Evolutionary conservation across 2,329 filamentous ascomycete species (phyloP).

Genomic region (Proliferodiscus dingleyae): DNA sequence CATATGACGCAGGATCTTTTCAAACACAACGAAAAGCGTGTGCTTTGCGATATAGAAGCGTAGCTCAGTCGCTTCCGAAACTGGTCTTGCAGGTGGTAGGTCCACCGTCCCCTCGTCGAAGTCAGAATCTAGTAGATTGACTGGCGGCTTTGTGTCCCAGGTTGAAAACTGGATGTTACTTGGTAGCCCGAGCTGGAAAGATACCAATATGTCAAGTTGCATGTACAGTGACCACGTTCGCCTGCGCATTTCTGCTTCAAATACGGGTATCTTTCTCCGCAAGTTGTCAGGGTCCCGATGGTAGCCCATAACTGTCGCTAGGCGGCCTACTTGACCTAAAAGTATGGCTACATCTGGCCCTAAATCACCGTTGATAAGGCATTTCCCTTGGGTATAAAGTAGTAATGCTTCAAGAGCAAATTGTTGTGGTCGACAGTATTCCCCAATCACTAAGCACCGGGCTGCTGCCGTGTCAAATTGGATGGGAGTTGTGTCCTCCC

Average conservation of each 20-base stretch:
- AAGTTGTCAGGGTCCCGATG: constrained; percentile 22
- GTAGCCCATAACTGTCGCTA: constrained; percentile 29
- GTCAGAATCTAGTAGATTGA: constrained; percentile 27
- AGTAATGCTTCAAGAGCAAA: constrained; percentile 21
- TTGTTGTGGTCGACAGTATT: constrained; percentile 22
- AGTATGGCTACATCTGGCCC: constrained; percentile 24
- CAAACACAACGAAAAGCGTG: constrained; percentile 26
- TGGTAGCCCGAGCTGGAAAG: constrained; percentile 29
- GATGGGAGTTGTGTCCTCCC: neutral
- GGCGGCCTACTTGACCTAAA: constrained; percentile 21
- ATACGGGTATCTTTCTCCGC: constrained; percentile 17
- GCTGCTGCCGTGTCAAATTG: constrained; percentile 16
- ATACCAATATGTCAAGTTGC: constrained; percentile 27
- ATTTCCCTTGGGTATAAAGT: constrained; percentile 24
- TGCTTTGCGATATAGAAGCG: constrained; percentile 32
- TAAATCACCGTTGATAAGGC: constrained; percentile 23
- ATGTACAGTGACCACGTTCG: constrained; percentile 25
- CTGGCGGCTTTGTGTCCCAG: constrained; percentile 24
- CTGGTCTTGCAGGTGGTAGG: constrained; percentile 21
- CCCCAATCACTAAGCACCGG: constrained; percentile 23
- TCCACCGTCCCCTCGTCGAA: constrained; percentile 24
- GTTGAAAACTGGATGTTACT: constrained; percentile 23
- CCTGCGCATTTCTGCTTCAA: constrained; percentile 29
- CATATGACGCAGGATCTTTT: constrained; percentile 27
- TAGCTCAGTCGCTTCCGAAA: constrained; percentile 23